Percentiles rank a stretch among this genome's conserved stretches.
These are phyloP conservation scores for Claviceps digitariae DNA, from an alignment of 2,329 filamentous ascomycete genomes.

Conservation along the genomic window DNA sequence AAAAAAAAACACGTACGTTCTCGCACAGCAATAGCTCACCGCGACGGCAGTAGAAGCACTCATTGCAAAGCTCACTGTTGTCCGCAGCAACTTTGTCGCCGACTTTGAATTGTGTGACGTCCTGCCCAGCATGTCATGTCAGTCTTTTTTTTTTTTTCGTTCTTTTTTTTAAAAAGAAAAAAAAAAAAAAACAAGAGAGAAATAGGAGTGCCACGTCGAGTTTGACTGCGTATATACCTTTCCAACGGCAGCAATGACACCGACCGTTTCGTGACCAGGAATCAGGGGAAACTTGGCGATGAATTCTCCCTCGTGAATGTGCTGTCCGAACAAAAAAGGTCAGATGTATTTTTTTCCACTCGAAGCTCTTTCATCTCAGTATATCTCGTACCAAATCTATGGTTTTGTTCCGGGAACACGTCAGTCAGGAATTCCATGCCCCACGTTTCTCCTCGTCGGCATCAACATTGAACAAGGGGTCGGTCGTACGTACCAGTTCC, in stretches of 20 bases:
- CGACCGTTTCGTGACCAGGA: constrained; percentile 56
- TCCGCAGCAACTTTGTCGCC: constrained; percentile 52
- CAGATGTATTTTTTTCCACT: not conserved
- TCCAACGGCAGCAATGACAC: constrained; percentile 45
- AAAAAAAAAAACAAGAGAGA: too few species aligned
- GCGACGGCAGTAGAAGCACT: constrained; percentile 61
- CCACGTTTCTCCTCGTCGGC: not conserved
- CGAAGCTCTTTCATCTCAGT: not conserved
- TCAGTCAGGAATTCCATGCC: not conserved
- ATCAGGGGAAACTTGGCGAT: constrained; percentile 50
- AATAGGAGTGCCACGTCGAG: too few species aligned
- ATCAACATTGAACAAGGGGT: not conserved
- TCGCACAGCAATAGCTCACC: constrained; percentile 56
- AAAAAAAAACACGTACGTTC: constrained; percentile 23
- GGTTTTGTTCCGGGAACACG: constrained; percentile 8
- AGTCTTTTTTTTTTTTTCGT: not conserved
- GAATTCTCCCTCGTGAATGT: constrained; percentile 59
- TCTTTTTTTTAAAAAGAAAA: too few species aligned
- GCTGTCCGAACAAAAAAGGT: constrained; percentile 13
- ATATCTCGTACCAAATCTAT: constrained; percentile 21
- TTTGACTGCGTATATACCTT: constrained; percentile 13
- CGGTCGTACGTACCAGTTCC: constrained; percentile 32
- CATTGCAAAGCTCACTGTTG: constrained; percentile 53
- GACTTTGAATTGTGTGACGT: constrained; percentile 45
- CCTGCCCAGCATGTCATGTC: constrained; percentile 13